These are phyloP conservation scores for Phytophthora colocasiae DNA, from an alignment of 352 stramenopile genomes.

Conservation along the genomic window DNA sequence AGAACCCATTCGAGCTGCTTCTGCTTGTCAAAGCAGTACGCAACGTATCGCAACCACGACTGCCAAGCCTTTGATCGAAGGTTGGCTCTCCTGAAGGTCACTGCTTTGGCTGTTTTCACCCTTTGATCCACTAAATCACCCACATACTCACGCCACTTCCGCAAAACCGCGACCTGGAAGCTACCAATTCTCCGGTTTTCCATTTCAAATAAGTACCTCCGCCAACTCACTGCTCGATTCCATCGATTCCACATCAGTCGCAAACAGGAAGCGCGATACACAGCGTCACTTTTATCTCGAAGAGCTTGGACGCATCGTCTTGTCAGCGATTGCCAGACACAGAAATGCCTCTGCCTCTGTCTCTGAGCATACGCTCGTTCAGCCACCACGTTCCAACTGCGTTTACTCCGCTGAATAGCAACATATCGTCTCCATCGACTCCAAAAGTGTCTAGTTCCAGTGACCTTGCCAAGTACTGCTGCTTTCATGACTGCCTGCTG, in stretches of 20 bases:
- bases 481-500: conserved; percentile 14
- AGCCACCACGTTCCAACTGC: background rate
- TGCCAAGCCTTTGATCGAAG: conserved; percentile 20
- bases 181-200: conserved; percentile 10
- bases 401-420: conserved; percentile 2
- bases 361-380: conserved; percentile 5
- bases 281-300: conserved; percentile 24
- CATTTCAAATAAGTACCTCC: conserved; percentile 11
- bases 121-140: conserved; percentile 10
- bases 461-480: conserved; percentile 8
- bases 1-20: conserved; percentile 34
- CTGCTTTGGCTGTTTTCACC: background rate
- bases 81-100: conserved; percentile 6
- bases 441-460: conserved; percentile 3
- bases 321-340: conserved; percentile 20
- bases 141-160: conserved; percentile 18
- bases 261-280: conserved; percentile 24
- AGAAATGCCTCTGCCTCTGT: conserved; percentile 15
- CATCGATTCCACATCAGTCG: conserved; percentile 36
- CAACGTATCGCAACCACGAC: conserved; percentile 31
- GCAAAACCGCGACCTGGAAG: background rate
- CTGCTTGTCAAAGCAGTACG: conserved; percentile 29
- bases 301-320: conserved; percentile 6
- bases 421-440: conserved; percentile 22
- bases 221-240: conserved; percentile 23